Percentiles rank a stretch among this genome's conserved stretches.
These are phyloP conservation scores for Dendrobium chrysotoxum DNA, from an alignment of 106 monocot species.

Conservation along the genomic window DNA sequence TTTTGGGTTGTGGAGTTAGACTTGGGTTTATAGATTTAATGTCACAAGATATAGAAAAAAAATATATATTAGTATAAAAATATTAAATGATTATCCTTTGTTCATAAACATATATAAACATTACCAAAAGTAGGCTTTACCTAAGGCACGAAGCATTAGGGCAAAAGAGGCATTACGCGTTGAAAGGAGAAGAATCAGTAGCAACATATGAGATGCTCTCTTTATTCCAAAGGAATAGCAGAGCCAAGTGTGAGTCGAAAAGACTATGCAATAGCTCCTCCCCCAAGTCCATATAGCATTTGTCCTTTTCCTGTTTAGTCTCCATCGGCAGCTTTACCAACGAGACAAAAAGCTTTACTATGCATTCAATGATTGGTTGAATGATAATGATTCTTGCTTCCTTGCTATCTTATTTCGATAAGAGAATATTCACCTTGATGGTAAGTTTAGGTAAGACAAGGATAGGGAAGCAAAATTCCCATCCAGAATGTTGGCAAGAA, in stretches of 20 bases:
- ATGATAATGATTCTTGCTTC: neutral
- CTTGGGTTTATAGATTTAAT: no score
- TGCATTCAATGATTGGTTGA: neutral
- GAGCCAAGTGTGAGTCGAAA: no score
- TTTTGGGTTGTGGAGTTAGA: no score
- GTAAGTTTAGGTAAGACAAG: neutral
- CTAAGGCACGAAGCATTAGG: neutral
- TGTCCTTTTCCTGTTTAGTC: neutral
- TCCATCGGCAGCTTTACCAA: neutral
- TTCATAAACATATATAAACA: no score
- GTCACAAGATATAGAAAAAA: no score
- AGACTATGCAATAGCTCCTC: neutral
- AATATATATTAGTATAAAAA: no score
- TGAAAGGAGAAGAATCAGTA: neutral
- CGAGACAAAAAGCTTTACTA: neutral
- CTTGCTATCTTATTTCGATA: neutral
- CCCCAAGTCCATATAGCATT: neutral
- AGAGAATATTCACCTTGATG: neutral
- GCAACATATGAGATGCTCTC: neutral
- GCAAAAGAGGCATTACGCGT: neutral
- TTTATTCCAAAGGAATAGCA: neutral
- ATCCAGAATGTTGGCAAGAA: neutral
- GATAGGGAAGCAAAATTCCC: neutral
- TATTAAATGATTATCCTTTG: no score
- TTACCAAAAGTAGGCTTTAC: no score